Percentiles rank a stretch among this genome's conserved stretches.
Evolutionary conservation across 2,329 filamentous ascomycete genomes (phyloP).

Genomic region (Herpotrichia juniperi): DNA sequence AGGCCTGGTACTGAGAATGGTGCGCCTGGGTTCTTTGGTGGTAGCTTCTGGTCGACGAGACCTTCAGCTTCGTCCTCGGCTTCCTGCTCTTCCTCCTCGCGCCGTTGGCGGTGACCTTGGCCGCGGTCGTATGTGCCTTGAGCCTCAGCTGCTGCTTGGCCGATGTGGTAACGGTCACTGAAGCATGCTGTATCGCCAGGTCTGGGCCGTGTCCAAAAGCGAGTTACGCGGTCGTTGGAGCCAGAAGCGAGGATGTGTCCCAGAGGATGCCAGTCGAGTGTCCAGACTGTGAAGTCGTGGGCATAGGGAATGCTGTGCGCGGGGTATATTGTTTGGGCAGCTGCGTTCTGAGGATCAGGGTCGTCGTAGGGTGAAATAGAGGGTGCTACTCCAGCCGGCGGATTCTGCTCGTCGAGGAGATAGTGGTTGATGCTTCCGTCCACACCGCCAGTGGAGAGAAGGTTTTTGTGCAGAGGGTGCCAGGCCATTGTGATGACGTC

Average conservation of each 20-base stretch:
- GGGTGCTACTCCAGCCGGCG: conserved; percentile 73
- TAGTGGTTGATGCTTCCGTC: conserved; percentile 93
- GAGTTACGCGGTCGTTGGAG: conserved; percentile 93
- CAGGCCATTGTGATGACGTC: conserved; percentile 91
- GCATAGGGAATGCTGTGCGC: conserved; percentile 86
- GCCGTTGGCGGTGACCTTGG: conserved; percentile 76
- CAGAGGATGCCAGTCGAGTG: conserved; percentile 94
- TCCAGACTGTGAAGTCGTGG: conserved; percentile 96
- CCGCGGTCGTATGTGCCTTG: conserved; percentile 93
- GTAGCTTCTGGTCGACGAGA: conserved; percentile 88
- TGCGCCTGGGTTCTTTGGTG: conserved; percentile 60
- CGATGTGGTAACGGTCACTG: conserved; percentile 94
- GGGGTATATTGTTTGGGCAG: conserved; percentile 89
- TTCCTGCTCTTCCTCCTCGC: conserved; percentile 94
- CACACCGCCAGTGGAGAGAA: conserved; percentile 88
- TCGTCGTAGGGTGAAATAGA: conserved; percentile 85
- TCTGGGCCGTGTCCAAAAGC: conserved; percentile 92
- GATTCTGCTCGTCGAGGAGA: conserved; percentile 92
- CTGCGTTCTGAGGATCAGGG: conserved; percentile 76
- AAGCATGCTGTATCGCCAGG: conserved; percentile 86
- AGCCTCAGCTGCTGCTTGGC: conserved; percentile 88
- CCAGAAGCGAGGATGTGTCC: conserved; percentile 95
- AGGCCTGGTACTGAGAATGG: conserved; percentile 68
- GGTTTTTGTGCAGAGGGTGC: conserved; percentile 89
- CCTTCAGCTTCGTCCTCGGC: conserved; percentile 92